Evolutionary conservation across 2,329 filamentous ascomycete species (phyloP), one percentile per base, ranked within the genome.

Genomic region (Simplicillium sp.): DNA sequence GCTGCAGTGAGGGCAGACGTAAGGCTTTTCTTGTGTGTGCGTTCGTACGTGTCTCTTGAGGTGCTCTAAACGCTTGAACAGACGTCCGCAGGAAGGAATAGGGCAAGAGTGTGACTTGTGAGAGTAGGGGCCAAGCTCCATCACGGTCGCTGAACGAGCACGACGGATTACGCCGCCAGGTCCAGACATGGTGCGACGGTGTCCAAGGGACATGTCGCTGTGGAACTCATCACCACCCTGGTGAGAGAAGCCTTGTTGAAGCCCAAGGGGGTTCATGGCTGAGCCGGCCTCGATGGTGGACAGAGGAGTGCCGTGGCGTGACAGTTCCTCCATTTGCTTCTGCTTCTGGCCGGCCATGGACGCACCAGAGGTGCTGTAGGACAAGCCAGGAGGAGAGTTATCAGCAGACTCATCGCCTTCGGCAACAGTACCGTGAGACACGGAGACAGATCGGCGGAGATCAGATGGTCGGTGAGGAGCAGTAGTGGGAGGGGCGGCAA

Each of bases 61-160:
- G 70, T 98, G 92, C 71, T 98, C 92, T 71, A 98, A 79, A 65
- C 92, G 83, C 81, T 98, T 98, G 77, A 98, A 98, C 47, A 96
- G 77, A 56, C 92, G 84, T 41, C 92, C 92, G 61, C 92, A 98
- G 41, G 90, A 94, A 20, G 92, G 92, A 56, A 98, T 98, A n/a
- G 92, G 92, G 70, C 92, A 98, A 2, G 90, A 97, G 66, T 98
- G 92, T 33, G 89, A 95, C 66, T 98, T 98, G 59, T 94, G 87
- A 39, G 92, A 88, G 60, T 97, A 97, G 12, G 94, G 92, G 28
- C 87, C 88, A 48, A 96, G 77, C 63, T 98, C 92, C 84, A 94
- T 94, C 64, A 94, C 85, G 4, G 92, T 97, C 39, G 92, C 90
- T 51, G 89, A 96, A 50, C 90, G 82, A 48, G 92, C 92, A 55